Conservation (phyloP, 768 basidiomycete genomes). For the Suillus cothurnatus region DNA sequence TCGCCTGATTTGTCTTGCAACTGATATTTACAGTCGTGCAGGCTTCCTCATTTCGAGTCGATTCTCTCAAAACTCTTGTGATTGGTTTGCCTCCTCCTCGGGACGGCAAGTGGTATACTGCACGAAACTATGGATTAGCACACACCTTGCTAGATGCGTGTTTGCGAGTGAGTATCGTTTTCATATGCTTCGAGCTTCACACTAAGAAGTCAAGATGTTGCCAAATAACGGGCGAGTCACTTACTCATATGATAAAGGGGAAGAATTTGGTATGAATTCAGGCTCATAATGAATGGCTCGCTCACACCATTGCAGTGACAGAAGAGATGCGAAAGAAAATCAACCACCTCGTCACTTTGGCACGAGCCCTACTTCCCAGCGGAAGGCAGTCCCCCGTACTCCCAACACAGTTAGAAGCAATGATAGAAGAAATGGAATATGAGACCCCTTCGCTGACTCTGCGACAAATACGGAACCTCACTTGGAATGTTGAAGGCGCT, state of each 20-base stretch:
- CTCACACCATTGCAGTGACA: constrained; percentile 24
- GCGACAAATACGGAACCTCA: constrained; percentile 40
- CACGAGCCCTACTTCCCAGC: constrained; percentile 41
- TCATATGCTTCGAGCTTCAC: background rate
- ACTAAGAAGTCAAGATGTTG: constrained; percentile 36
- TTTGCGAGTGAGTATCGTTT: constrained; percentile 32
- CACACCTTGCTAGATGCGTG: constrained; percentile 40
- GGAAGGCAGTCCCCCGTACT: constrained; percentile 33
- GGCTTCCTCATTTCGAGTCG: constrained; percentile 45
- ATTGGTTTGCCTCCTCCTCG: constrained; percentile 47
- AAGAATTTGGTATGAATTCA: constrained; percentile 24
- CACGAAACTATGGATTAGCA: constrained; percentile 46
- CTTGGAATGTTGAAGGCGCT: constrained; percentile 31
- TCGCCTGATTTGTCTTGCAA: background rate
- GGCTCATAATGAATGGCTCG: background rate
- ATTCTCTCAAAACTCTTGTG: constrained; percentile 41
- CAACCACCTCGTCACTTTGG: constrained; percentile 44
- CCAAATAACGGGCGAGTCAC: constrained; percentile 40
- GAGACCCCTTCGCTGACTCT: constrained; percentile 34
- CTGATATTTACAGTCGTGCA: constrained; percentile 17
- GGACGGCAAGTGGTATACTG: constrained; percentile 36
- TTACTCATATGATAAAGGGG: constrained; percentile 25
- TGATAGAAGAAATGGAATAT: constrained; percentile 37
- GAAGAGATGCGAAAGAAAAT: constrained; percentile 40
- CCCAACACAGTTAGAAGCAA: constrained; percentile 31